Evolutionary conservation across 257 asterid genomes (phyloP).

Genomic region (Nicotiana knightiana): DNA sequence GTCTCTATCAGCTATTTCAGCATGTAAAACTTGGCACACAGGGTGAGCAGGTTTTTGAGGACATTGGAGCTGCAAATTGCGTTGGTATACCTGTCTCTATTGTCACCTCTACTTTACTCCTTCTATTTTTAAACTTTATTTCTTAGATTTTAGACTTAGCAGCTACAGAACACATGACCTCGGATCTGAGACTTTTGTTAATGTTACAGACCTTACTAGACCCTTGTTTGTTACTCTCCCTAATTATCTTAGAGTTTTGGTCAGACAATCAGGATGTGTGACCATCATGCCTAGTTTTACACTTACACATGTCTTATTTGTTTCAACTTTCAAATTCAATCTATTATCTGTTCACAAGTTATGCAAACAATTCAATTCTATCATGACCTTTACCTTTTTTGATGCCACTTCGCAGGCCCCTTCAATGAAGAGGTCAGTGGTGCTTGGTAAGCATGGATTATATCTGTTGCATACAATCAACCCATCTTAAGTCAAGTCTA

Average conservation of each 20-base stretch:
- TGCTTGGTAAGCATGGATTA: neutral
- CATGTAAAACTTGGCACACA: too few species aligned
- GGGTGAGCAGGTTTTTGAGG: too few species aligned
- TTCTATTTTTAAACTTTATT: too few species aligned
- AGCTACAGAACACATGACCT: too few species aligned
- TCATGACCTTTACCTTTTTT: neutral
- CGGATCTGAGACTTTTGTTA: too few species aligned
- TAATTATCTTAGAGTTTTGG: neutral
- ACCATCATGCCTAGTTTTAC: neutral
- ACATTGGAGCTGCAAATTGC: too few species aligned
- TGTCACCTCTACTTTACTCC: too few species aligned
- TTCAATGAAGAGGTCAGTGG: neutral
- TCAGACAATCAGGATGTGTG: neutral
- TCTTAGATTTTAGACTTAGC: too few species aligned
- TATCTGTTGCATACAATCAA: neutral
- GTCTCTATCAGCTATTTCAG: too few species aligned
- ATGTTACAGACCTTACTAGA: too few species aligned
- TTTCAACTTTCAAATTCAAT: neutral
- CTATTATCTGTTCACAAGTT: neutral
- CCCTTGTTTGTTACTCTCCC: neutral
- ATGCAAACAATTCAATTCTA: neutral
- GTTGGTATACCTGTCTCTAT: too few species aligned
- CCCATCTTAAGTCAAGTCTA: too few species aligned
- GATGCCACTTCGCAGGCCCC: neutral
- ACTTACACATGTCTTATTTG: neutral